A percentile compares a stretch with the other conserved stretches of the same genome.
These are phyloP conservation scores for Hura crepitans DNA, from an alignment of 441 rosid genomes.

Conservation along the genomic window DNA sequence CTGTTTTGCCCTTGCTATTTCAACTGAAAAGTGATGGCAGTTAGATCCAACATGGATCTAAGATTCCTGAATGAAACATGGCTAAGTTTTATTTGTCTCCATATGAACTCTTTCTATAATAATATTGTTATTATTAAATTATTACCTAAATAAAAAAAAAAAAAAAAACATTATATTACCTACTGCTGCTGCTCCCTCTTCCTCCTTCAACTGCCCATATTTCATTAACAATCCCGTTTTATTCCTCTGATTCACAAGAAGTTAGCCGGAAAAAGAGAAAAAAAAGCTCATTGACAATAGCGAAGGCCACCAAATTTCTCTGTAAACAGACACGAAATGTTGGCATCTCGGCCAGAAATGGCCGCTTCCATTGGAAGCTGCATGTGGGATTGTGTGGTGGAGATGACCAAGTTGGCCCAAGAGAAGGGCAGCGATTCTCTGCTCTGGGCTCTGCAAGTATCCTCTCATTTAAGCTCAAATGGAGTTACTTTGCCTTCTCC, in stretches of 20 bases:
- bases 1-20: background rate
- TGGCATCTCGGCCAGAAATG: slow-evolving; percentile 32
- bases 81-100: background rate
- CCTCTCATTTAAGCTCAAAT: slow-evolving; percentile 48
- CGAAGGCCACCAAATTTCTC: background rate
- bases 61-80: background rate
- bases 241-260: background rate
- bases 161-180: background rate
- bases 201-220: slow-evolving; percentile 7
- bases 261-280: background rate
- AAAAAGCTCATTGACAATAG: background rate
- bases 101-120: background rate
- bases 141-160: too few species aligned
- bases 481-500: slow-evolving; percentile 66
- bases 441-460: slow-evolving; percentile 69
- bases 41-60: background rate
- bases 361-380: slow-evolving; percentile 36
- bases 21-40: background rate
- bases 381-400: slow-evolving; percentile 60
- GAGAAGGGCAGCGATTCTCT: slow-evolving; percentile 63
- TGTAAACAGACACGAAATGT: slow-evolving; percentile 10
- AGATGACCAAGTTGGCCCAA: slow-evolving; percentile 61
- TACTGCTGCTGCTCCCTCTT: slow-evolving; percentile 9
- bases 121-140: too few species aligned
- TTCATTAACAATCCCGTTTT: background rate